Evolutionary conservation across 1,284 basidiomycete genomes (phyloP).

Genomic region (Ceratobasidium sp.): DNA sequence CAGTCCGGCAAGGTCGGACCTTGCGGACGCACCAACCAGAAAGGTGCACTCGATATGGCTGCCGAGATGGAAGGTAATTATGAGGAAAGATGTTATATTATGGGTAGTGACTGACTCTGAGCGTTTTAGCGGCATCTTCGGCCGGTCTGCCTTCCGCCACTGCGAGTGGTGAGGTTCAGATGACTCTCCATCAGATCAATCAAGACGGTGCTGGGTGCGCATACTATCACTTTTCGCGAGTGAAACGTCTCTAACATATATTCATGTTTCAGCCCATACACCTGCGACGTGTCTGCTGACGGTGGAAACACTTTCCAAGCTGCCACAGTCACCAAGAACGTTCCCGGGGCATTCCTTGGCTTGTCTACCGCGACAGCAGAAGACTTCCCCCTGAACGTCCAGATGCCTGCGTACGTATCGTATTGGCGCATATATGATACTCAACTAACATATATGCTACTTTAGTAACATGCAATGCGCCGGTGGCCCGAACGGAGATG

Average conservation of each 20-base stretch:
- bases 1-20: slow-evolving; percentile 49
- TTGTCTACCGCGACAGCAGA: slow-evolving; percentile 51
- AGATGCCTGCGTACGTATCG: slow-evolving; percentile 50
- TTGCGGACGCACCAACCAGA: slow-evolving; percentile 52
- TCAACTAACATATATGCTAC: neutral
- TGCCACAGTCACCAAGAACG: slow-evolving; percentile 51
- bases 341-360: slow-evolving; percentile 50
- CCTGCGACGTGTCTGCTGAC: slow-evolving; percentile 38
- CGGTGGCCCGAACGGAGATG: slow-evolving; percentile 40
- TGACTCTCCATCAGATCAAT: slow-evolving; percentile 43
- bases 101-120: neutral
- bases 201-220: slow-evolving; percentile 39
- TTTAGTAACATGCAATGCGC: slow-evolving; percentile 37
- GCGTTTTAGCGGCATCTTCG: slow-evolving; percentile 17
- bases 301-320: slow-evolving; percentile 51
- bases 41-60: slow-evolving; percentile 52
- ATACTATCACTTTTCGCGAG: neutral
- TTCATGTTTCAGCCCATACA: slow-evolving; percentile 27
- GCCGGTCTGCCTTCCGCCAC: slow-evolving; percentile 22
- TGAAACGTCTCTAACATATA: neutral
- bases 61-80: slow-evolving; percentile 49
- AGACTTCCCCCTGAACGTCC: slow-evolving; percentile 51
- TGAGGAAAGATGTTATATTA: neutral
- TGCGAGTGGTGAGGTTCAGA: slow-evolving; percentile 20
- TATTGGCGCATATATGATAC: neutral